Evolutionary conservation across 2,329 filamentous ascomycete species (phyloP).

Genomic region (Ilyonectria destructans): DNA sequence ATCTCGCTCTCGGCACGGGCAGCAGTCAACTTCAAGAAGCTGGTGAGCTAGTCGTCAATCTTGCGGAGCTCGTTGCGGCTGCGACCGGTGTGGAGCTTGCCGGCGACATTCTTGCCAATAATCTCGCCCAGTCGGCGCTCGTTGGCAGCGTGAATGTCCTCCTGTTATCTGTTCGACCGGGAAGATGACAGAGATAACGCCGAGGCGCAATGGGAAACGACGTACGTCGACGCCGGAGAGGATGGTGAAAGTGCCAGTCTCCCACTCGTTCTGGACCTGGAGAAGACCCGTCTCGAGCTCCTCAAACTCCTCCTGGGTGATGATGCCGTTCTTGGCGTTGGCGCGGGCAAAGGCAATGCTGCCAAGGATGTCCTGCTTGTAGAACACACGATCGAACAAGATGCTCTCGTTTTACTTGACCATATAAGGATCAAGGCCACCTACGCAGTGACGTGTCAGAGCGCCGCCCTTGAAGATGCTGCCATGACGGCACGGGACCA

Average conservation of each 20-base stretch:
- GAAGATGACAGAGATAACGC: background rate
- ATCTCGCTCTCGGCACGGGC: conserved; percentile 54
- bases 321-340: conserved; percentile 82
- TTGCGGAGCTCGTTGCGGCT: conserved; percentile 71
- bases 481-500: background rate
- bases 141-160: conserved; percentile 68
- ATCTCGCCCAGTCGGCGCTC: conserved; percentile 75
- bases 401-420: conserved; percentile 87
- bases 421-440: conserved; percentile 90
- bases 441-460: conserved; percentile 57
- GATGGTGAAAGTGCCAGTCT: conserved; percentile 65
- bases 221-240: conserved; percentile 66
- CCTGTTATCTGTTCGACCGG: conserved; percentile 7
- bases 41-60: conserved; percentile 46
- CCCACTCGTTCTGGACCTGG: conserved; percentile 70
- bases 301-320: conserved; percentile 80
- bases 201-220: conserved; percentile 53
- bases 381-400: conserved; percentile 83
- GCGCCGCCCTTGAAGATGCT: background rate
- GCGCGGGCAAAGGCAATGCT: conserved; percentile 87
- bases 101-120: conserved; percentile 79
- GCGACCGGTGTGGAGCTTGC: conserved; percentile 81
- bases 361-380: conserved; percentile 85
- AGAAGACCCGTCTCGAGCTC: conserved; percentile 82
- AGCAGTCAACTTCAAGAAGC: conserved; percentile 44